Percentiles rank a stretch among this genome's conserved stretches.
phyloP scores from a whole-genome alignment of 1,284 basidiomycete genomes.

The Rhodotorula mucilaginosa region DNA sequence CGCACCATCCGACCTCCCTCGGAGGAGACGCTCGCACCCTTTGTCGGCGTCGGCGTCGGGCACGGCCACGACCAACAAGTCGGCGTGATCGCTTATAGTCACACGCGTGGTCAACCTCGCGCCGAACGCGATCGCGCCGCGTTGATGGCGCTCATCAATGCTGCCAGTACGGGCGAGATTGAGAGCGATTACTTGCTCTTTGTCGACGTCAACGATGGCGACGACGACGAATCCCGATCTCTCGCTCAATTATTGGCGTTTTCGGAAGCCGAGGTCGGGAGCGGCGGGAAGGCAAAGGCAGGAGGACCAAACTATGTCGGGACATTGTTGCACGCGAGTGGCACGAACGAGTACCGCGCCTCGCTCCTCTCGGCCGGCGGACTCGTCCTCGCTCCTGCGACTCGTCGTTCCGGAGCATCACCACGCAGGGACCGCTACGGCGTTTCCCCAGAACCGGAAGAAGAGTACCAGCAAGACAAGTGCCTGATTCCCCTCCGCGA shows the following conservation, averaged over 20 bases:
- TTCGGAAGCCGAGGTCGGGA: too few species aligned
- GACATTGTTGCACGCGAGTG: constrained; percentile 30
- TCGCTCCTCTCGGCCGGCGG: constrained; percentile 30
- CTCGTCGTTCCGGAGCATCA: too few species aligned
- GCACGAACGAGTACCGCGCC: constrained; percentile 24
- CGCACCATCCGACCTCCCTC: constrained; percentile 13
- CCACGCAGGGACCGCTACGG: not conserved
- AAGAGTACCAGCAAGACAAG: not conserved
- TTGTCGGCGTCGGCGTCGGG: not conserved
- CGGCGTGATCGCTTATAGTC: constrained; percentile 6
- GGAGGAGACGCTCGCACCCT: not conserved
- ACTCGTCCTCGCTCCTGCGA: constrained; percentile 8
- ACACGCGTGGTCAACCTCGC: not conserved
- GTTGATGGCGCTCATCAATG: constrained; percentile 13
- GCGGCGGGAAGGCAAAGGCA: not conserved
- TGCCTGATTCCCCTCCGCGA: constrained; percentile 13
- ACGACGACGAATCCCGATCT: not conserved
- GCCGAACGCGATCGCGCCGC: constrained; percentile 1
- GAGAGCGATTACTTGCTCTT: constrained; percentile 18
- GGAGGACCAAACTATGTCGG: constrained; percentile 14
- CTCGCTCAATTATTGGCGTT: not conserved
- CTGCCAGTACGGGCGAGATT: constrained; percentile 1
- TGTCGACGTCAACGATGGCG: constrained; percentile 9
- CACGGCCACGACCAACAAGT: not conserved
- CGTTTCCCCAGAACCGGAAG: not conserved